Conservation (phyloP, 2,329 filamentous ascomycete species). For the Clonostachys chloroleuca region DNA sequence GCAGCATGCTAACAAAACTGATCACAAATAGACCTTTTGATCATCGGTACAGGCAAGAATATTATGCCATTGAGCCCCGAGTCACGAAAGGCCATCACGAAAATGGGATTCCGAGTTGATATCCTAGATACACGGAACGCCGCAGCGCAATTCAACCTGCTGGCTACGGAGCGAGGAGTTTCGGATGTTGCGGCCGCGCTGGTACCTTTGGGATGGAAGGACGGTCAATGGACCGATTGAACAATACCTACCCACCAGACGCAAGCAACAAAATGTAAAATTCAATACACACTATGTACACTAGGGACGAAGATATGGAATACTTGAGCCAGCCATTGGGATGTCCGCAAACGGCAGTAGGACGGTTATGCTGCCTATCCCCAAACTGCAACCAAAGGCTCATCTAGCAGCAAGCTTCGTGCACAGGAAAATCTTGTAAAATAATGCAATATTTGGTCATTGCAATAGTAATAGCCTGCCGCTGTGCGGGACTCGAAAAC, state of each 20-base stretch:
- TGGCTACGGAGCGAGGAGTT: slow-evolving; percentile 90
- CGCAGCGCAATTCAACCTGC: slow-evolving; percentile 87
- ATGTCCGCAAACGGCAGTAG: too few species aligned
- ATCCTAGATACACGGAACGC: slow-evolving; percentile 91
- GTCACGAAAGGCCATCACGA: slow-evolving; percentile 67
- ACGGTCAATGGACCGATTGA: slow-evolving; percentile 39
- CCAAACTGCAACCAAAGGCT: too few species aligned
- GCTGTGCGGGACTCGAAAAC: too few species aligned
- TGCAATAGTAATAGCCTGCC: too few species aligned
- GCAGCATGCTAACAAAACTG: not conserved
- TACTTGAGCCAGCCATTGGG: not conserved
- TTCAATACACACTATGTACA: not conserved
- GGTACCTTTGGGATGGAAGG: slow-evolving; percentile 80
- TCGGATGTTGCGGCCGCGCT: slow-evolving; percentile 82
- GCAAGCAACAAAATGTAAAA: slow-evolving; percentile 1
- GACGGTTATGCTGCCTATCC: too few species aligned
- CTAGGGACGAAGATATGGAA: not conserved
- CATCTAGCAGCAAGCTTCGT: too few species aligned
- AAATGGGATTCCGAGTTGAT: slow-evolving; percentile 80
- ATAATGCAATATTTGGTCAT: too few species aligned
- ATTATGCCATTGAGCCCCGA: slow-evolving; percentile 74
- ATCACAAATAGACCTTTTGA: slow-evolving; percentile 64
- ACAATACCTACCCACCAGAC: not conserved
- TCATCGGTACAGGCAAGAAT: slow-evolving; percentile 77
- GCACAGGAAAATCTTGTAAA: too few species aligned